A percentile compares a stretch with the other conserved stretches of the same genome.
Evolutionary conservation across 805 yeast genomes (phyloP).

Genomic region (Komagataella phaffii): DNA sequence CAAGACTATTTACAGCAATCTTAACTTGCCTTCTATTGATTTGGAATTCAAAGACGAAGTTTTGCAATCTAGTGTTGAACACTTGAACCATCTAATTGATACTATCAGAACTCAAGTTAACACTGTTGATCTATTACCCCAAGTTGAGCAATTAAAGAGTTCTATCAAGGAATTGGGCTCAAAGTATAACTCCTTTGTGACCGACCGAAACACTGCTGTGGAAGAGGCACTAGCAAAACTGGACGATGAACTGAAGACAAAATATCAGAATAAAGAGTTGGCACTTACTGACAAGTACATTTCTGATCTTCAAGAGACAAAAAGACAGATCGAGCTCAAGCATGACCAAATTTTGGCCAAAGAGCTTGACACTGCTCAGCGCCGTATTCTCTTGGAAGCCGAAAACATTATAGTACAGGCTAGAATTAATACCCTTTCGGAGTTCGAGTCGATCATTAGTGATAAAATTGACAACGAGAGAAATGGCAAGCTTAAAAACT

Average conservation of each 20-base stretch:
- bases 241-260: conserved; percentile 15
- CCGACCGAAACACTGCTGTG: conserved; percentile 10
- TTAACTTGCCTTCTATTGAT: conserved; percentile 15
- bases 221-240: conserved; percentile 13
- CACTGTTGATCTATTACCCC: conserved; percentile 5
- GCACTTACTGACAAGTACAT: conserved; percentile 46
- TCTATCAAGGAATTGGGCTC: conserved; percentile 6
- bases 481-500: conserved; percentile 59
- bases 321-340: conserved; percentile 42
- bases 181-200: conserved; percentile 9
- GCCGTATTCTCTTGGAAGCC: conserved; percentile 55
- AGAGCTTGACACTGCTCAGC: conserved; percentile 58
- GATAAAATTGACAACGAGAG: conserved; percentile 62
- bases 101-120: conserved; percentile 12
- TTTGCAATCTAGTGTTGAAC: conserved; percentile 19
- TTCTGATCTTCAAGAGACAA: conserved; percentile 48
- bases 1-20: background rate
- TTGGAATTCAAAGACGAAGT: conserved; percentile 16
- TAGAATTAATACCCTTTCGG: conserved; percentile 55
- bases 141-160: background rate
- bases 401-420: conserved; percentile 59
- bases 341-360: conserved; percentile 40
- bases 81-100: conserved; percentile 21
- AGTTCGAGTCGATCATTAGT: conserved; percentile 43
- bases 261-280: conserved; percentile 29